Conservation (phyloP, 495 filamentous ascomycete genomes). For the Bathelium albidoporum region DNA sequence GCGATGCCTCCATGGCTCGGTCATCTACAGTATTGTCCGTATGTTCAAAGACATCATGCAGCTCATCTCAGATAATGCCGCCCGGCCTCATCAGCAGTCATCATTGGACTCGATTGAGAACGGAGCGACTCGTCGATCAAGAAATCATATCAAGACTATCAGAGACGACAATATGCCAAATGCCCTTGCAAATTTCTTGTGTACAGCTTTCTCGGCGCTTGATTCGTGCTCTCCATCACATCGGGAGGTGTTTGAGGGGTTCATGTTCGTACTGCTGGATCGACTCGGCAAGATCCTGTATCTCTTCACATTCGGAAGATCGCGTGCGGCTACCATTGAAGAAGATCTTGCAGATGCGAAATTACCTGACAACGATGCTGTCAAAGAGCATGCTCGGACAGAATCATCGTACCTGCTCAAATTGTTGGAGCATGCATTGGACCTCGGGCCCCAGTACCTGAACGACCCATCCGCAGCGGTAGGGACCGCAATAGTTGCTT, state of each 20-base stretch:
- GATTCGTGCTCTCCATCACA: slow-evolving; percentile 17
- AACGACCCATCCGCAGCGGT: slow-evolving; percentile 8
- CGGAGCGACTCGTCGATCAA: not conserved
- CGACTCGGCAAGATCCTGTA: slow-evolving; percentile 23
- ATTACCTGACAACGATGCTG: slow-evolving; percentile 5
- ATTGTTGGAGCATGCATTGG: slow-evolving; percentile 24
- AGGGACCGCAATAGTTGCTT: slow-evolving; percentile 2
- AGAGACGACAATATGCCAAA: not conserved
- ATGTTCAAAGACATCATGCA: not conserved
- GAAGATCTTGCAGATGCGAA: not conserved
- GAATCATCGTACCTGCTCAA: slow-evolving; percentile 24
- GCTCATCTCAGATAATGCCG: not conserved
- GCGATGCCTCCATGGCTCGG: not conserved
- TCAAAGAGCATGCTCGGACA: slow-evolving; percentile 12
- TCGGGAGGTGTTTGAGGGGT: slow-evolving; percentile 28
- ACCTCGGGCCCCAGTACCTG: slow-evolving; percentile 23
- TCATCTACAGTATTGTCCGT: not conserved
- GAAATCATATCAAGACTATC: not conserved
- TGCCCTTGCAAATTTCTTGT: not conserved
- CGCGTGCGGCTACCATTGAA: slow-evolving; percentile 3
- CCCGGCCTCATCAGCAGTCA: not conserved
- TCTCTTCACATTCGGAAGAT: slow-evolving; percentile 18
- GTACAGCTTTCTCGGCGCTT: not conserved
- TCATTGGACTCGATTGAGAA: not conserved
- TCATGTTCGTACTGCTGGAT: slow-evolving; percentile 22